Conservation (phyloP, 768 basidiomycete genomes). For the Lactarius evosmus region DNA sequence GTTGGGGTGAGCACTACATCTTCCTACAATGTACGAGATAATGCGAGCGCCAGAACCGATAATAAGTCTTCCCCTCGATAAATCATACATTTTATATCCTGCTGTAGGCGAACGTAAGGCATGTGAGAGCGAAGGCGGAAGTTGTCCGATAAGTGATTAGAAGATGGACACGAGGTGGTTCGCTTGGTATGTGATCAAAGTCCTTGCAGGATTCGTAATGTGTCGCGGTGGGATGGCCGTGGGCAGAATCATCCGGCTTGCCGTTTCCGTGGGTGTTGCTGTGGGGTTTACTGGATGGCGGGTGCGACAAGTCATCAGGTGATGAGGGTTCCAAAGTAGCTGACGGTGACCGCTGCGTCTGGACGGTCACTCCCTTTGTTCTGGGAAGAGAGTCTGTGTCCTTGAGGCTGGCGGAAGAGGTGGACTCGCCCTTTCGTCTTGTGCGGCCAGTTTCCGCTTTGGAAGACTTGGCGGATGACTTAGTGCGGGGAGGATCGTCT, state of each 20-base stretch:
- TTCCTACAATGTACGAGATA: too few species aligned
- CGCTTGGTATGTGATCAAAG: too few species aligned
- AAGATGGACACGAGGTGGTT: too few species aligned
- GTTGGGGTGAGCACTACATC: neutral
- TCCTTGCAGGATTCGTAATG: too few species aligned
- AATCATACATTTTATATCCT: neutral
- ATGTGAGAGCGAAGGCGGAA: too few species aligned
- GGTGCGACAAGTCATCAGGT: neutral
- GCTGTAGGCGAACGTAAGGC: too few species aligned
- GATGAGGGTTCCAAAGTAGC: neutral
- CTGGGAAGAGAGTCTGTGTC: neutral
- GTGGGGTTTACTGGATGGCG: too few species aligned
- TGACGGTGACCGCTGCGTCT: neutral
- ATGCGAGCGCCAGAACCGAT: neutral
- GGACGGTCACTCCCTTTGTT: neutral
- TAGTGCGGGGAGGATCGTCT: neutral
- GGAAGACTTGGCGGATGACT: neutral
- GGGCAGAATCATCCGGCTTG: too few species aligned
- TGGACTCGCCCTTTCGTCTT: neutral
- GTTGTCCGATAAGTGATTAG: too few species aligned
- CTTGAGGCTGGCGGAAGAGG: neutral
- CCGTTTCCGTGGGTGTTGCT: too few species aligned
- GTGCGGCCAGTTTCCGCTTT: neutral
- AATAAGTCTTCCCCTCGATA: neutral
- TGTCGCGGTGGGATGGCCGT: too few species aligned